Base-by-base conservation (phyloP, 108 stramenopile genomes). In the Skeletonema marinoi region DNA sequence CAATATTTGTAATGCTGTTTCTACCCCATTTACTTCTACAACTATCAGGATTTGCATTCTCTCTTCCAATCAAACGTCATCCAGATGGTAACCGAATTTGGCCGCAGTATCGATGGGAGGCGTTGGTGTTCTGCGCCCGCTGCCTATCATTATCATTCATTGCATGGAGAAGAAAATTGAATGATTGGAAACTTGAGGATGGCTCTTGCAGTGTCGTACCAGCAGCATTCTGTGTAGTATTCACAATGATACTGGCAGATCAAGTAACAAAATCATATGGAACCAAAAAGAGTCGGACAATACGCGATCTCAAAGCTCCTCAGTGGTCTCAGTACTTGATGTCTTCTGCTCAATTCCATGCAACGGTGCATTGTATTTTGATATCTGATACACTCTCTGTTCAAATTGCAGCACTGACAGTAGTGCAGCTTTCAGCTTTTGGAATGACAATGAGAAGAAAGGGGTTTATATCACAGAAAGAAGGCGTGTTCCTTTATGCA, bases 11-110 rank as follows among this genome's bases (percentile, higher is more conserved):
- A 44, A 67, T 36, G 33, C 21, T 32, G 14, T 74, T 74, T 68
- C 48, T 74, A 16, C 73, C 73, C 33, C 73, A 74, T 38, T 67
- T 74, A 14, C 50, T 68, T 0, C 50, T 74, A 3, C 73, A 74
- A 59, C 9, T 74, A 35, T 68, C 46, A 31, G 73, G 73, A 21
- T 74, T 74, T 38, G 33, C 11, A 1, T 74, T 74, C 11, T 30
- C 32, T 50, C 39, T 74, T 21, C 73, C 73, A 50, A 19, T 4
- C 16, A 66, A 66, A 32, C 66, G 73, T 50, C 73, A 74, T 54
- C 73, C 73, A 8, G 73, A 74, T 56, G 73, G 73, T 3, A 74
- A 74, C 68, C 6, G 73, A 36, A 74, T 74, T 36, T 74, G 73
- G 73, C 66, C 44, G 36, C 66, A 74, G 46, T 74, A 74, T 54